Conservation (phyloP, 1,284 basidiomycete genomes). For the Apiotrichum laibachii region DNA sequence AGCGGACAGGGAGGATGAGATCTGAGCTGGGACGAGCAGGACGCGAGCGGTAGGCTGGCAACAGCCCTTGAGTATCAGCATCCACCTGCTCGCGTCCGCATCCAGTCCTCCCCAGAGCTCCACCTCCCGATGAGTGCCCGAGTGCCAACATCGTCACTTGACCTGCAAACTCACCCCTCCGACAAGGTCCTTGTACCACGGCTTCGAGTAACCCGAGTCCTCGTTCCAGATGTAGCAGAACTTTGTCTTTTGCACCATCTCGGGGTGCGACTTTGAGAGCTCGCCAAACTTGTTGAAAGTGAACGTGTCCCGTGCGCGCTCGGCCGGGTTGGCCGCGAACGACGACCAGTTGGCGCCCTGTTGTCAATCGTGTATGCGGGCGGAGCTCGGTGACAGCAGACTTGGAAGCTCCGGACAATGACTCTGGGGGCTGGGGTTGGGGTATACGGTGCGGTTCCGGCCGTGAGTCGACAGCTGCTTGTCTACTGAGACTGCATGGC, state of each 20-base stretch:
- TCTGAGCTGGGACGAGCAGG: too few relatives aligned
- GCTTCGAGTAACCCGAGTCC: constrained; percentile 30
- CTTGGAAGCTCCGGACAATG: too few relatives aligned
- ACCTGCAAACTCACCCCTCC: constrained; percentile 56
- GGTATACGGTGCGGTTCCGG: too few relatives aligned
- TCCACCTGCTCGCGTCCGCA: too few relatives aligned
- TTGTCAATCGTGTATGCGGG: constrained; percentile 1
- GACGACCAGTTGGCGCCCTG: constrained; percentile 69
- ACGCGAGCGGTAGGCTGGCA: too few relatives aligned
- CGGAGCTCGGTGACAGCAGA: background rate
- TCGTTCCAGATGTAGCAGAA: constrained; percentile 52
- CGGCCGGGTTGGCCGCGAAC: constrained; percentile 54
- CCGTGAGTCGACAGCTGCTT: too few relatives aligned
- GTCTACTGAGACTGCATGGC: too few relatives aligned
- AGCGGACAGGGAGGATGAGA: too few relatives aligned
- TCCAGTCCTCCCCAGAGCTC: background rate
- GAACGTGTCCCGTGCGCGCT: constrained; percentile 45
- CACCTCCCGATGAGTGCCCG: too few relatives aligned
- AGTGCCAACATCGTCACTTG: too few relatives aligned
- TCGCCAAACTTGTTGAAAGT: constrained; percentile 54
- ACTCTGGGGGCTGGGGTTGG: too few relatives aligned
- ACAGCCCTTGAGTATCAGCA: too few relatives aligned
- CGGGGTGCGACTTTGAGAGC: constrained; percentile 53
- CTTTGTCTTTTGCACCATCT: constrained; percentile 51
- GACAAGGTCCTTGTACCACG: constrained; percentile 60